Base-by-base conservation (phyloP, 2,329 filamentous ascomycete genomes). In the Ophiostoma australiae region DNA sequence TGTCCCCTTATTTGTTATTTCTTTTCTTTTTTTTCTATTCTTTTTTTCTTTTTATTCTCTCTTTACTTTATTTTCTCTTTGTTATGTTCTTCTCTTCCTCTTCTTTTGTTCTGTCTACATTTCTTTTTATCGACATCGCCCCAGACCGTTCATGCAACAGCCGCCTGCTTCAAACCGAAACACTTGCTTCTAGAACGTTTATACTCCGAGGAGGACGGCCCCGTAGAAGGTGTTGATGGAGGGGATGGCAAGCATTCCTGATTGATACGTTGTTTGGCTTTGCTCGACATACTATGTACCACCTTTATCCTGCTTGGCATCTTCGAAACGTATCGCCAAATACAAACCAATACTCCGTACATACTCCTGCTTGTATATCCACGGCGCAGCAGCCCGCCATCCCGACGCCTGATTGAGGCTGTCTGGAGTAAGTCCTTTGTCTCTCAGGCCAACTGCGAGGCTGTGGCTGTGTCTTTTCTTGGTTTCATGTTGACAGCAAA, bases 141-240 rank as follows among this genome's bases (percentile, higher is more conserved):
- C 48, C 48, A 27, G 52, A 27, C n/a, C n/a, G 23, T 58, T 58
- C 17, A 58, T 58, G 52, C 52, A 58, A 58, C 23, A 58, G 3
- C 5, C 23, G 52, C 27, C 52, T 58, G 52, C 52, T 27, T 58
- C 52, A 58, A 15, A 4, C 23, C 23, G 23, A 58, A 58, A 58
- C 52, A 58, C 52, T 58, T 23, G 48, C 52, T 58, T 58, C 52
- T 58, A 58, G 52, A 58, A 58, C 23, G n/a, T 58, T 58, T 58
- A 58, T 31, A 58, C n/a, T 27, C 52, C 52, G 52, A 58, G n/a
- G 13, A 44, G 15, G 10, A 39, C 13, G 13, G 41, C 5, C 15
- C 17, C 41, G 41, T 44, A 44, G 41, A 44, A 44, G 13, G 10
- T 39, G 10, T 39, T 39, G 10, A 31, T 31, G 27, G 27, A 1